phyloP scores from a whole-genome alignment of 441 rosid genomes.

The Rhodomyrtus psidioides region DNA sequence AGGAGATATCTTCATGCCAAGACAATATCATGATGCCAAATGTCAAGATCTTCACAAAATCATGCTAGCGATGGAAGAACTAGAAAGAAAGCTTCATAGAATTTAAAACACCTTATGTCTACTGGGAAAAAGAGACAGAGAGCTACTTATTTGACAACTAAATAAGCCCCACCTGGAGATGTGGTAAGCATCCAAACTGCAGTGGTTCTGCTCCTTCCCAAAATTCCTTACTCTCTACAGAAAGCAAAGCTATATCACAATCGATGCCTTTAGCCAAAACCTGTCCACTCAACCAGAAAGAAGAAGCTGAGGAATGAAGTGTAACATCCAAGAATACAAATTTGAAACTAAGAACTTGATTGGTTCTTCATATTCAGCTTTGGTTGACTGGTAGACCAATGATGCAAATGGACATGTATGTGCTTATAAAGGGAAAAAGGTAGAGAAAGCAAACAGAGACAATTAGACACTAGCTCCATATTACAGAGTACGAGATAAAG shows the following conservation, averaged over 20 bases:
- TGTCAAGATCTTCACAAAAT: background rate
- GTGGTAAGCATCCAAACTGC: constrained; percentile 63
- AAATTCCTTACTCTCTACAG: constrained; percentile 80
- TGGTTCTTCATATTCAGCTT: background rate
- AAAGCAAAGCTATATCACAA: constrained; percentile 92
- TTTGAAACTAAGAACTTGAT: background rate
- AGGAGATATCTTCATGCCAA: background rate
- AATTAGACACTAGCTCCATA: background rate
- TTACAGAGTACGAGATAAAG: background rate
- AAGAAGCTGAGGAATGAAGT: constrained; percentile 8
- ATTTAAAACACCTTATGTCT: background rate
- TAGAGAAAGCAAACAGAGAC: background rate
- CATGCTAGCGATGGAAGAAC: background rate
- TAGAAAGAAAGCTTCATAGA: background rate
- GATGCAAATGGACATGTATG: background rate
- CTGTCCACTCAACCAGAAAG: constrained; percentile 29
- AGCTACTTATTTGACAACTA: background rate
- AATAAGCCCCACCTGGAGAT: constrained; percentile 53
- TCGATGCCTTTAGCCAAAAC: constrained; percentile 93
- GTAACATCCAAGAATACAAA: background rate
- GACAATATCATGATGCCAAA: background rate
- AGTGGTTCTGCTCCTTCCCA: constrained; percentile 89
- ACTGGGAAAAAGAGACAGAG: background rate
- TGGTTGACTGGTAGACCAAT: background rate
- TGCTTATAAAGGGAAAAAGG: background rate